Percentiles rank a stretch among this genome's conserved stretches.
Evolutionary conservation across 2,329 filamentous ascomycete species (phyloP).

Genomic region (Paraphaeosphaeria minitans): DNA sequence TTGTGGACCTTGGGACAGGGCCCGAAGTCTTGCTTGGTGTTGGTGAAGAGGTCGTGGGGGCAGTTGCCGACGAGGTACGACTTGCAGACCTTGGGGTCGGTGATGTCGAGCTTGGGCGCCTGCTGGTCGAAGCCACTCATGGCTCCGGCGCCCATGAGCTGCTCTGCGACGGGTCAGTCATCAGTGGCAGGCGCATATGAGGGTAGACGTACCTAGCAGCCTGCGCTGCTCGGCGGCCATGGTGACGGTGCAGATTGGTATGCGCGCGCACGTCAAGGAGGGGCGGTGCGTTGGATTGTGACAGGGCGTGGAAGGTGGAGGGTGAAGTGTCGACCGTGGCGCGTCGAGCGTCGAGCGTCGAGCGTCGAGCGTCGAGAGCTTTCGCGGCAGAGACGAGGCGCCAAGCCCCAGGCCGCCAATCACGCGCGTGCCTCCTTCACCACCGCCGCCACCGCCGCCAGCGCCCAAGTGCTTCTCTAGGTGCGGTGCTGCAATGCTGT

Average conservation of each 20-base stretch:
- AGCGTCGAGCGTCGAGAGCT: not conserved
- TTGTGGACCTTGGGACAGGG: conserved; percentile 86
- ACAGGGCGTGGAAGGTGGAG: no score
- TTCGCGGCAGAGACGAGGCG: conserved; percentile 28
- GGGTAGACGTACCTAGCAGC: conserved; percentile 71
- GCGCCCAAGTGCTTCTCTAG: conserved; percentile 17
- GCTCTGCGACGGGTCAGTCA: conserved; percentile 65
- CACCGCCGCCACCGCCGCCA: conserved; percentile 7
- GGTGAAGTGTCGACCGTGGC: no score
- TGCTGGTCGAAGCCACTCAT: conserved; percentile 76
- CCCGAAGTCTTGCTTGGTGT: conserved; percentile 97
- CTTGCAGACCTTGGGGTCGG: conserved; percentile 90
- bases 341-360: no score
- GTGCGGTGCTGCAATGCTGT: conserved; percentile 53
- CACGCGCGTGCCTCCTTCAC: conserved; percentile 15
- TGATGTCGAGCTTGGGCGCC: conserved; percentile 82
- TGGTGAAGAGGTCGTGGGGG: conserved; percentile 98
- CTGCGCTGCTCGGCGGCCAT: conserved; percentile 99
- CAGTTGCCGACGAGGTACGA: conserved; percentile 94
- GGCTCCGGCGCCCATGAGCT: conserved; percentile 77
- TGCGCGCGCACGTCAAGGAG: not conserved
- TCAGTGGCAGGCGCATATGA: not conserved
- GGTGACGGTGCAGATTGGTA: conserved; percentile 20
- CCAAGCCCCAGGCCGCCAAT: conserved; percentile 33
- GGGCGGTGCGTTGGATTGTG: not conserved